Evolutionary conservation across 2,329 filamentous ascomycete species (phyloP).

Genomic region (Mycosphaerella sp.): DNA sequence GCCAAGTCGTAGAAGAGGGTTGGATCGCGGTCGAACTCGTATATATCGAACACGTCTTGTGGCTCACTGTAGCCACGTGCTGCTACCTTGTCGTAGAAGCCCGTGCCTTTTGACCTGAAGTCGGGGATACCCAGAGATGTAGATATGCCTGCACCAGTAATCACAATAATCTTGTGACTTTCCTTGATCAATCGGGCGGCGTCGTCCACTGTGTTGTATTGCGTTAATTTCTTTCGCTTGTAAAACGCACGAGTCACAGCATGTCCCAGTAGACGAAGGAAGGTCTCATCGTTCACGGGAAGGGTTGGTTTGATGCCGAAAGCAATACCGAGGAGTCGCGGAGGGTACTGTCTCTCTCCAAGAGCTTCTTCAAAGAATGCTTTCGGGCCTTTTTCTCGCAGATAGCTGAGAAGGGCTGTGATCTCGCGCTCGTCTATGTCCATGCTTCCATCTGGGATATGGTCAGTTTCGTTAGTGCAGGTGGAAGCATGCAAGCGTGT

Average conservation of each 20-base stretch:
- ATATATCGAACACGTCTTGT: constrained; percentile 92
- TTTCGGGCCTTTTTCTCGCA: constrained; percentile 69
- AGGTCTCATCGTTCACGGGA: constrained; percentile 64
- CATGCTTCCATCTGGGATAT: constrained; percentile 13
- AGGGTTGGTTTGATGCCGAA: constrained; percentile 69
- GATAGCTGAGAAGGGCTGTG: constrained; percentile 22
- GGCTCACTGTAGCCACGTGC: constrained; percentile 70
- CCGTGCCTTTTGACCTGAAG: constrained; percentile 88
- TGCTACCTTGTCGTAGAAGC: constrained; percentile 79
- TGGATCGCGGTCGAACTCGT: constrained; percentile 81
- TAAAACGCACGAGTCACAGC: constrained; percentile 74
- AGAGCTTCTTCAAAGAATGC: constrained; percentile 70
- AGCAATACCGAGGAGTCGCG: constrained; percentile 77
- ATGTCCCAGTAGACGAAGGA: constrained; percentile 61
- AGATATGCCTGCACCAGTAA: constrained; percentile 94
- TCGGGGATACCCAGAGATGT: constrained; percentile 96
- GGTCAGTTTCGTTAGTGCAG: constrained; percentile 7
- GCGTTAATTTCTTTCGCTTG: constrained; percentile 69
- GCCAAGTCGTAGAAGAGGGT: constrained; percentile 83
- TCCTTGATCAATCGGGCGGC: constrained; percentile 69
- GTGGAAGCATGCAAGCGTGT: not conserved
- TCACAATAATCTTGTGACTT: constrained; percentile 78
- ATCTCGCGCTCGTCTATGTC: constrained; percentile 12
- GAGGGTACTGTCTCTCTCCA: constrained; percentile 61
- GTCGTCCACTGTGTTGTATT: constrained; percentile 83